These are phyloP conservation scores for Phytophthora pisi DNA, from an alignment of 352 stramenopile genomes.

Conservation along the genomic window DNA sequence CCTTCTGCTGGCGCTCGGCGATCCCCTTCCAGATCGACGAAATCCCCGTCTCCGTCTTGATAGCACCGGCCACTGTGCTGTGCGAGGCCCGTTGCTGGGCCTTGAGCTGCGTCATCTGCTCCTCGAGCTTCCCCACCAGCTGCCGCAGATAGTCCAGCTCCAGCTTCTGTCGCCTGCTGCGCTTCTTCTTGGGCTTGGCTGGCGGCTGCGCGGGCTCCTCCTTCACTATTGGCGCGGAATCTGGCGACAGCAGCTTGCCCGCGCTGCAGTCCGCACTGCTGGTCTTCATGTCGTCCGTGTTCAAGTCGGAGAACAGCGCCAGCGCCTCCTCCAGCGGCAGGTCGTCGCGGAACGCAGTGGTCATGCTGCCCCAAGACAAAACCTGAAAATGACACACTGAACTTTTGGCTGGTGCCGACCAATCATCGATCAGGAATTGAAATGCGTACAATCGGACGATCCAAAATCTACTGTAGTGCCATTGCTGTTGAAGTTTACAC, in stretches of 20 bases:
- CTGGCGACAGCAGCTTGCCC: not conserved
- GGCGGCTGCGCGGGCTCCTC: not conserved
- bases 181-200: slow-evolving; percentile 42
- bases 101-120: slow-evolving; percentile 29
- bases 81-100: not conserved
- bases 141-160: slow-evolving; percentile 45
- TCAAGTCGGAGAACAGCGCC: not conserved
- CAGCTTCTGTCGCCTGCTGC: slow-evolving; percentile 39
- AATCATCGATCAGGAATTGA: not conserved
- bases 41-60: not conserved
- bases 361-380: not conserved
- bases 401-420: not conserved
- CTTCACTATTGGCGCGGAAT: slow-evolving; percentile 2
- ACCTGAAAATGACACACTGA: not conserved
- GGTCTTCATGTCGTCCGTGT: not conserved
- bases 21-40: slow-evolving; percentile 38
- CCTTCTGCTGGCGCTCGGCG: slow-evolving; percentile 33
- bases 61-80: not conserved
- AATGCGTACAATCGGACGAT: not conserved
- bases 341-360: not conserved
- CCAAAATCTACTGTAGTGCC: not conserved
- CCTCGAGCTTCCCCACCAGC: slow-evolving; percentile 37
- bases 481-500: not conserved
- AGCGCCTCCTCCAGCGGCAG: not conserved
- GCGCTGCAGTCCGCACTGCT: not conserved